Evolutionary conservation across 352 stramenopile genomes (phyloP).

Genomic region (Thalassiosira allenii): DNA sequence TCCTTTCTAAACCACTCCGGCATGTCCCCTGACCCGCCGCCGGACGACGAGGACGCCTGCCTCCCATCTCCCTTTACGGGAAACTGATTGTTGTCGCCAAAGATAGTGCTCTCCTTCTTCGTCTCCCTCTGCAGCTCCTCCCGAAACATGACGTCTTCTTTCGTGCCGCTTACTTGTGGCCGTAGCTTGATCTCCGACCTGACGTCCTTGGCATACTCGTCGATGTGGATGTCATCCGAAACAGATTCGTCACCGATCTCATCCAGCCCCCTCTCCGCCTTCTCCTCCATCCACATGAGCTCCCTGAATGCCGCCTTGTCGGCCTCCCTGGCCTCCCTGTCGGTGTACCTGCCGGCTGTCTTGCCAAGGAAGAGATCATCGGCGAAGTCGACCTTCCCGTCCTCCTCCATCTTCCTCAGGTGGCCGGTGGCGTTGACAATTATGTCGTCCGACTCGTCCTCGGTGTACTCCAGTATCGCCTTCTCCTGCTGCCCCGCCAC

Average conservation of each 20-base stretch:
- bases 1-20: conserved; percentile 73
- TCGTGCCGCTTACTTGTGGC: conserved; percentile 33
- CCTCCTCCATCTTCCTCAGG: conserved; percentile 39
- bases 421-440: conserved; percentile 42
- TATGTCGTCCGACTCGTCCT: conserved; percentile 26
- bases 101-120: conserved; percentile 47
- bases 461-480: conserved; percentile 6
- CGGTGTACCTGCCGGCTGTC: conserved; percentile 33
- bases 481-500: background rate
- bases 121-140: conserved; percentile 43
- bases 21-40: conserved; percentile 45
- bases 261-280: conserved; percentile 46
- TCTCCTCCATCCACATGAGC: conserved; percentile 76
- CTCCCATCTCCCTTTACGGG: conserved; percentile 15
- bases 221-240: conserved; percentile 35
- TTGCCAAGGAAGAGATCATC: conserved; percentile 41
- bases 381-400: conserved; percentile 35
- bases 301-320: conserved; percentile 60
- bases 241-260: background rate
- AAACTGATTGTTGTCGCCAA: conserved; percentile 54
- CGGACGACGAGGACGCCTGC: conserved; percentile 7
- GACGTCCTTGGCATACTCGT: conserved; percentile 68
- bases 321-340: conserved; percentile 38
- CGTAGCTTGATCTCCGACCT: conserved; percentile 65
- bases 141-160: conserved; percentile 56